Evolutionary conservation across 768 basidiomycete species (phyloP), one percentile per base, ranked within the genome.

Genomic region (Strobilomyces echinocephalus): DNA sequence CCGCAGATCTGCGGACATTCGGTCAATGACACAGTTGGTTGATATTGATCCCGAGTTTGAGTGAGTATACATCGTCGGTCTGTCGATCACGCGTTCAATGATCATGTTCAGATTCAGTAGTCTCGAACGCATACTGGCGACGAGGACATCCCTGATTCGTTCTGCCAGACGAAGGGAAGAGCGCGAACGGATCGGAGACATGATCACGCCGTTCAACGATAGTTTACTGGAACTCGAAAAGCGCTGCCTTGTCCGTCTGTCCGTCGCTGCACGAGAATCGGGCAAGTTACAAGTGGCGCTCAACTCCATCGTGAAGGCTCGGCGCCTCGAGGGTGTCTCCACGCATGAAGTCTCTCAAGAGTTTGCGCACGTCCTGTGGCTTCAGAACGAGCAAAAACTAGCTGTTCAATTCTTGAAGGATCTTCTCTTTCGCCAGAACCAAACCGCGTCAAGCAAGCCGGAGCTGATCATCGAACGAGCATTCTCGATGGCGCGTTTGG

Each of bases 361-460:
- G 65, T 92, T 91, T 60, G 87, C 95, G 15, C 82, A 85, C 54
- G 93, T 97, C 16, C 76, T 98, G 8, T 98, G 95, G 92, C 69
- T 81, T 10, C 87, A 91, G 55, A 83, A 82, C 41, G 95, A 99
- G 65, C 88, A 92, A 60, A 84, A 83, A 55, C 69, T 87, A 5
- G 95, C 95, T 0, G 85, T 95, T 42, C 80, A 86, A 55, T 84
- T 80, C 46, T 74, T 95, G 49, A 79, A 78, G 48, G 72, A 73
- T 34, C 65, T 75, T 33, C 24, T 63, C 31, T 45, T 50, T 50
- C 60, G 31, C 56, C 63, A 54, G 33, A 54, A 50, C 47, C 45
- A 57, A 53, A 11, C 46, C 46, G 8, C 39, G 52, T 54, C 48
- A 28, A 47, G 31, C 10, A 43, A 56, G 5, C 66, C 59, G 9